phyloP scores from a whole-genome alignment of 2,329 filamentous ascomycete genomes.

The Hypoxylon sp. region DNA sequence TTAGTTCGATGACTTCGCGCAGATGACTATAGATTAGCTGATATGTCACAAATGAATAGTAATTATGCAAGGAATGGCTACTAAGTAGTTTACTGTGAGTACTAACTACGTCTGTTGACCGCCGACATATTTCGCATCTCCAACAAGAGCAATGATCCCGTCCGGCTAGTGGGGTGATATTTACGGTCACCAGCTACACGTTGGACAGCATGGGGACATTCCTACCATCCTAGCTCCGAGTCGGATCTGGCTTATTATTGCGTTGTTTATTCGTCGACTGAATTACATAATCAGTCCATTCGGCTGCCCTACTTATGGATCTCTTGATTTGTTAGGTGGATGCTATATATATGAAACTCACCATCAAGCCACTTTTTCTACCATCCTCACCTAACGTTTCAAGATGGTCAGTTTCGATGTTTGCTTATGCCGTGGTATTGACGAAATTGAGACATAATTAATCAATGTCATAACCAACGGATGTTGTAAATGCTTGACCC shows the following conservation, averaged over 20 bases:
- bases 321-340: not conserved
- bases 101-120: no score
- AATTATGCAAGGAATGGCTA: no score
- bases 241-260: not conserved
- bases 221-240: not conserved
- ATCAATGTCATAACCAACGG: constrained; percentile 5
- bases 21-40: no score
- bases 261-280: not conserved
- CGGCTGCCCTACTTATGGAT: not conserved
- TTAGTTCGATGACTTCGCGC: no score
- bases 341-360: constrained; percentile 18
- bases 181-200: not conserved
- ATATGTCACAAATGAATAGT: no score
- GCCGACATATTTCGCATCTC: no score
- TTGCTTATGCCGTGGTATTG: not conserved
- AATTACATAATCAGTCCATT: not conserved
- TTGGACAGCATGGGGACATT: not conserved
- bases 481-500: not conserved
- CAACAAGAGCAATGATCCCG: no score
- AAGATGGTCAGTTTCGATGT: not conserved
- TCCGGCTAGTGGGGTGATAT: no score
- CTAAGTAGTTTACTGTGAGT: no score
- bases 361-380: not conserved
- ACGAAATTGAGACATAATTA: not conserved
- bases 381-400: constrained; percentile 11